Evolutionary conservation across 2,329 filamentous ascomycete species (phyloP).

Genomic region (Metarhizium brunneum): DNA sequence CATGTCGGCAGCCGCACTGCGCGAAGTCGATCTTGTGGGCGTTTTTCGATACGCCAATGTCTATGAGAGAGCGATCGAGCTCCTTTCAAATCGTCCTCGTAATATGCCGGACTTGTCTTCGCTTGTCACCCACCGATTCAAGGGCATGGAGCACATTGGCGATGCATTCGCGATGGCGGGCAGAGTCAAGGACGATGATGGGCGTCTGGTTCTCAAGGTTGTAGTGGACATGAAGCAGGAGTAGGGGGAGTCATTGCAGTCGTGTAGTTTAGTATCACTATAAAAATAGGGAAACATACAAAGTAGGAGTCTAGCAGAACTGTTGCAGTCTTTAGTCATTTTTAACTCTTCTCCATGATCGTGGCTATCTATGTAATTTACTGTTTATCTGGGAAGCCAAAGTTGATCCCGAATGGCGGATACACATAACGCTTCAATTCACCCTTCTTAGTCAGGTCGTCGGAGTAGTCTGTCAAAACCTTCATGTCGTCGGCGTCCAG

Average conservation of each 20-base stretch:
- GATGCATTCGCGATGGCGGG: slow-evolving; percentile 66
- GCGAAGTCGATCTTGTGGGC: slow-evolving; percentile 63
- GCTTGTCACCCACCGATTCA: slow-evolving; percentile 62
- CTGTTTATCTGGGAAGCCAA: slow-evolving; percentile 64
- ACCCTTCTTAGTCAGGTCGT: slow-evolving; percentile 36
- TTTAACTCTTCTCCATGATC: not conserved
- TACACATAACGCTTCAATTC: slow-evolving; percentile 56
- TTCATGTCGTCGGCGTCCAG: slow-evolving; percentile 55
- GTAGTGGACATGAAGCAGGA: slow-evolving; percentile 40
- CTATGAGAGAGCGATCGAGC: slow-evolving; percentile 48
- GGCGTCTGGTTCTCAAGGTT: slow-evolving; percentile 67
- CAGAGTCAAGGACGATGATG: slow-evolving; percentile 58
- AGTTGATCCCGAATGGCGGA: slow-evolving; percentile 58
- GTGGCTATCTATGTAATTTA: slow-evolving; percentile 3
- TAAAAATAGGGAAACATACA: not conserved
- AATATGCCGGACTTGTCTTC: slow-evolving; percentile 55
- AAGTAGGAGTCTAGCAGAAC: not conserved
- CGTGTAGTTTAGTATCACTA: not conserved
- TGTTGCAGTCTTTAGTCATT: not conserved
- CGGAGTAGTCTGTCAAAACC: slow-evolving; percentile 48
- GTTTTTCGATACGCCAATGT: slow-evolving; percentile 70
- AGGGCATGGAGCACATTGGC: slow-evolving; percentile 52
- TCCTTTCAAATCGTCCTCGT: slow-evolving; percentile 37
- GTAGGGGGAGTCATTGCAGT: not conserved
- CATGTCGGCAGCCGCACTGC: slow-evolving; percentile 56